Evolutionary conservation across 2,329 filamentous ascomycete genomes (phyloP).

Genomic region (Ceratocystis papillata): DNA sequence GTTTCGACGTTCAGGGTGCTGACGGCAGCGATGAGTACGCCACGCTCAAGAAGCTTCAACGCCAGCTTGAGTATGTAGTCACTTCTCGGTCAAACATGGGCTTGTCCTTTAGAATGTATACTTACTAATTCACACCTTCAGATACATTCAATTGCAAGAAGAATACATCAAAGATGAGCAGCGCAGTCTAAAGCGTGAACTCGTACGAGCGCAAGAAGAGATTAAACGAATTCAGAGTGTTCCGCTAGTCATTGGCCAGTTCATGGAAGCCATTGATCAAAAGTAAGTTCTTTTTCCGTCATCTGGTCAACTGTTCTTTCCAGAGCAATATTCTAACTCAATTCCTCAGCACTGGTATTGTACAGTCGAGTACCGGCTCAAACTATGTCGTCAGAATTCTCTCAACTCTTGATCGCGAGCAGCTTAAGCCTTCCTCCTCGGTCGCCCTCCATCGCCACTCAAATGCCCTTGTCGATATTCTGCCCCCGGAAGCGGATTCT

Average conservation of each 20-base stretch:
- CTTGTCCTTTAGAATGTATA: neutral
- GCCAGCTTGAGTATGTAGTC: conserved; percentile 75
- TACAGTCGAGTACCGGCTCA: conserved; percentile 94
- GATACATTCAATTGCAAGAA: conserved; percentile 93
- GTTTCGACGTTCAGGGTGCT: conserved; percentile 69
- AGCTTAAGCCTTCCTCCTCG: conserved; percentile 94
- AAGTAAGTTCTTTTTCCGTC: conserved; percentile 51
- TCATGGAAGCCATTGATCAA: conserved; percentile 99
- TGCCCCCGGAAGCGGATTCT: conserved; percentile 96
- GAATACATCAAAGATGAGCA: conserved; percentile 99
- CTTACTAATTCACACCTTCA: conserved; percentile 31
- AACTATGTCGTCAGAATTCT: conserved; percentile 99
- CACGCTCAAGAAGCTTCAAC: conserved; percentile 88
- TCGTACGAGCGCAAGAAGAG: conserved; percentile 94
- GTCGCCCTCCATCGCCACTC: conserved; percentile 97
- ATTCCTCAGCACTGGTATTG: conserved; percentile 74
- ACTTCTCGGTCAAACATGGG: neutral
- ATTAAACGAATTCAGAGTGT: conserved; percentile 99
- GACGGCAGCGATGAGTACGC: conserved; percentile 90
- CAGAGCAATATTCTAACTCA: conserved; percentile 24
- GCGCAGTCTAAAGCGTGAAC: conserved; percentile 90
- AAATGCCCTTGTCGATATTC: conserved; percentile 94
- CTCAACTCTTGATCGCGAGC: conserved; percentile 93
- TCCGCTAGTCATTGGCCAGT: conserved; percentile 93
- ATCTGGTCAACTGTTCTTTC: conserved; percentile 19